Percentiles rank a stretch among this genome's conserved stretches.
Evolutionary conservation across 2,329 filamentous ascomycete genomes (phyloP).

Genomic region (Fusarium bactridioides): DNA sequence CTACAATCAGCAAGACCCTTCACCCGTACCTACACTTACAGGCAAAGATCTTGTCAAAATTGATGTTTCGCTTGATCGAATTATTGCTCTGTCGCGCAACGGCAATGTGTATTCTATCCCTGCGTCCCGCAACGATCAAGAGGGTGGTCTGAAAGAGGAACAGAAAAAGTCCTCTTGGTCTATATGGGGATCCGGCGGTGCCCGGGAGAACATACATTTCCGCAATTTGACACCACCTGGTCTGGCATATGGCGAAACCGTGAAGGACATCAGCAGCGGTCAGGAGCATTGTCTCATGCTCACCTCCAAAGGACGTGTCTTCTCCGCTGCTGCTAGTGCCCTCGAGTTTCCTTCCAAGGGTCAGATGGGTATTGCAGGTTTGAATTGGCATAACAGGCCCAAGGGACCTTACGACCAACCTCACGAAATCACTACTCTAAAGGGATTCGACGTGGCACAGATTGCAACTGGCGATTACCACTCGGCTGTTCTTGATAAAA

Average conservation of each 20-base stretch:
- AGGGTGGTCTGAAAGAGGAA: slow-evolving; percentile 66
- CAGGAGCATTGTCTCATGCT: slow-evolving; percentile 87
- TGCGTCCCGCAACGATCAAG: slow-evolving; percentile 76
- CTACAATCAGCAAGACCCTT: slow-evolving; percentile 70
- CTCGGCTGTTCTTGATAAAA: slow-evolving; percentile 77
- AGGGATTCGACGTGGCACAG: slow-evolving; percentile 73
- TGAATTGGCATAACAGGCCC: slow-evolving; percentile 82
- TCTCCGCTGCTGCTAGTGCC: slow-evolving; percentile 83
- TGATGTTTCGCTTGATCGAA: slow-evolving; percentile 80
- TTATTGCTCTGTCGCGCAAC: slow-evolving; percentile 77
- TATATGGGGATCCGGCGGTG: slow-evolving; percentile 64
- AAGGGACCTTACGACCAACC: slow-evolving; percentile 80
- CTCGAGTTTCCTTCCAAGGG: slow-evolving; percentile 81
- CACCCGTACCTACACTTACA: slow-evolving; percentile 75
- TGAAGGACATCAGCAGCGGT: slow-evolving; percentile 78
- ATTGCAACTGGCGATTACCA: slow-evolving; percentile 89
- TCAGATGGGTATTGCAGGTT: slow-evolving; percentile 84
- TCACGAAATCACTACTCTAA: slow-evolving; percentile 78
- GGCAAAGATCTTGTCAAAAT: slow-evolving; percentile 84
- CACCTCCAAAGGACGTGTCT: slow-evolving; percentile 85
- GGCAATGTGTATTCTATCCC: slow-evolving; percentile 88
- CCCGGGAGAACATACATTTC: slow-evolving; percentile 66
- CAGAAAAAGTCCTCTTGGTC: slow-evolving; percentile 71
- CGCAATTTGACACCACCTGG: slow-evolving; percentile 72
- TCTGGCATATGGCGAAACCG: slow-evolving; percentile 73